Conservation (phyloP, 2,329 filamentous ascomycete species). For the Teratosphaeria pseudoeucalypti region DNA sequence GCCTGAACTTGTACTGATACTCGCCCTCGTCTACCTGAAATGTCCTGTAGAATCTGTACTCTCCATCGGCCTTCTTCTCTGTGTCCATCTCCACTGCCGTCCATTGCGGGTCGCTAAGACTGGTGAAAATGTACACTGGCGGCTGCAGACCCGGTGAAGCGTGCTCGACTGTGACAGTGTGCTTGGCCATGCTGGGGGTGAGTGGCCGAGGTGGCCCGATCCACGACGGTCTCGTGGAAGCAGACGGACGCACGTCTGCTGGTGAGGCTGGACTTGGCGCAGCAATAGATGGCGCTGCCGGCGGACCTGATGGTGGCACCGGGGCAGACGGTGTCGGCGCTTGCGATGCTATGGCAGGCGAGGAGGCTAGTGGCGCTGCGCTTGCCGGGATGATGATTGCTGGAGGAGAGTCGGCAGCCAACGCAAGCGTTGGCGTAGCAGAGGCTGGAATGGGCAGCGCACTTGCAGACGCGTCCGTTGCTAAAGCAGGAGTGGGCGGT, state of each 20-base stretch:
- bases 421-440: neutral
- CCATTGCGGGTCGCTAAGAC: conserved; percentile 60
- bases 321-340: neutral
- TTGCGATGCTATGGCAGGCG: neutral
- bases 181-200: conserved; percentile 19
- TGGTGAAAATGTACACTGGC: conserved; percentile 61
- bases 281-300: neutral
- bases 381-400: no score
- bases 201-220: conserved; percentile 16
- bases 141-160: conserved; percentile 49
- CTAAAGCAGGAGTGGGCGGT: neutral
- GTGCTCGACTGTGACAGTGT: conserved; percentile 50
- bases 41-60: conserved; percentile 48
- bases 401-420: neutral
- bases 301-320: neutral
- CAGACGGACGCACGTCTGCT: neutral
- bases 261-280: neutral
- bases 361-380: neutral
- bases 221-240: conserved; percentile 15
- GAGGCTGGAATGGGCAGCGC: neutral
- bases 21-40: conserved; percentile 47
- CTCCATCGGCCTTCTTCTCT: conserved; percentile 35
- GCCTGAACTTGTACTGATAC: conserved; percentile 66
- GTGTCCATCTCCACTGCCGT: conserved; percentile 54
- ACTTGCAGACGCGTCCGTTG: neutral